Evolutionary conservation across 2,329 filamentous ascomycete genomes (phyloP).

Genomic region (Aspergillus proliferans): DNA sequence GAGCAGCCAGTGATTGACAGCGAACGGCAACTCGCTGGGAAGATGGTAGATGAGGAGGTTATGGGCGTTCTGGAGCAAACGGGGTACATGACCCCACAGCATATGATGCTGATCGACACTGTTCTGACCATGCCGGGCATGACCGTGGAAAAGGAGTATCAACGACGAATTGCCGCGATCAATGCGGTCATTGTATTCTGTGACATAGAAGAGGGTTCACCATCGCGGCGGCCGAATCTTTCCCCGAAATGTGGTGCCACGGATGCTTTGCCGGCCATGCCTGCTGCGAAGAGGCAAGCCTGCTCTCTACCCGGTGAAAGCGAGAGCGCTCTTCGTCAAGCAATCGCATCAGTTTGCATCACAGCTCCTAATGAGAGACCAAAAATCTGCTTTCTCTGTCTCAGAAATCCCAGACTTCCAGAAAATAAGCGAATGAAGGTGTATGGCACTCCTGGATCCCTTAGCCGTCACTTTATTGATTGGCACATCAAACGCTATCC

Average conservation of each 20-base stretch:
- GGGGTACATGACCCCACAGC: conserved; percentile 16
- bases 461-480: conserved; percentile 16
- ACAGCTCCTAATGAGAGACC: conserved; percentile 10
- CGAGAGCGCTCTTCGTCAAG: conserved; percentile 8
- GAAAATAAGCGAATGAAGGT: conserved; percentile 8
- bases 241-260: conserved; percentile 9
- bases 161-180: conserved; percentile 18
- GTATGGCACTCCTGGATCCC: conserved; percentile 15
- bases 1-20: conserved; percentile 22
- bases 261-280: conserved; percentile 3
- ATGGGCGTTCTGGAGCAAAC: conserved; percentile 16
- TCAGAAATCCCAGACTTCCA: conserved; percentile 11
- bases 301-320: conserved; percentile 1
- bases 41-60: conserved; percentile 18
- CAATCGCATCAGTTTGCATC: conserved; percentile 14
- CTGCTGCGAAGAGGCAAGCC: conserved; percentile 12
- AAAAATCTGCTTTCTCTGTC: conserved; percentile 17
- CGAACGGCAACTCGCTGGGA: conserved; percentile 19
- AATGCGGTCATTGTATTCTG: conserved; percentile 22
- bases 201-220: conserved; percentile 19
- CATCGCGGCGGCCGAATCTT: conserved; percentile 9
- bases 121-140: conserved; percentile 18
- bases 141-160: conserved; percentile 18
- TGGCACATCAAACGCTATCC: conserved; percentile 13
- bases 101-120: conserved; percentile 20